These are phyloP conservation scores for Chlamydomonas urium DNA, from an alignment of 139 green algal species.

Conservation along the genomic window DNA sequence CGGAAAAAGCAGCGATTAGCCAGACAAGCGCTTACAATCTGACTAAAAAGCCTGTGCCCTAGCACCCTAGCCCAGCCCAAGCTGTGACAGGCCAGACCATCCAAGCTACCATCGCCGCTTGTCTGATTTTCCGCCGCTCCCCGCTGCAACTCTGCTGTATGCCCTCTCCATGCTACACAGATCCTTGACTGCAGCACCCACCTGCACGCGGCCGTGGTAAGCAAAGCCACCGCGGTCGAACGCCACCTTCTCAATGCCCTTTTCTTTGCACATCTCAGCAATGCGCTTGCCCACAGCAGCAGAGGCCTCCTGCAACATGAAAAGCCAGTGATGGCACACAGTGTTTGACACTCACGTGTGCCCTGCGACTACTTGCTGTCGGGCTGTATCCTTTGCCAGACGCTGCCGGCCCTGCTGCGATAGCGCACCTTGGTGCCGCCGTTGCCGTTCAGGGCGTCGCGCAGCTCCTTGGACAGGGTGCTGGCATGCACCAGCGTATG, in stretches of 20 bases:
- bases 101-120: no score
- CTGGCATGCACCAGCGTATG: constrained; percentile 79
- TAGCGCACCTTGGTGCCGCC: constrained; percentile 28
- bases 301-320: constrained; percentile 55
- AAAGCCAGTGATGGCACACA: no score
- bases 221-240: constrained; percentile 94
- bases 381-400: no score
- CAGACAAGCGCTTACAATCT: not conserved
- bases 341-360: no score
- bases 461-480: constrained; percentile 69
- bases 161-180: not conserved
- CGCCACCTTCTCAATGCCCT: constrained; percentile 79
- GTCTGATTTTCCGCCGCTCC: no score
- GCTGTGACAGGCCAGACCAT: no score
- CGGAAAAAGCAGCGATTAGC: not conserved
- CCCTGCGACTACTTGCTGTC: no score
- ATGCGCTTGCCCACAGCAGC: constrained; percentile 84
- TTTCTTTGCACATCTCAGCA: constrained; percentile 75
- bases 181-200: constrained; percentile 13
- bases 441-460: constrained; percentile 32
- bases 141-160: not conserved
- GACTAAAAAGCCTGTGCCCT: not conserved
- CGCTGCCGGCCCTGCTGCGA: no score
- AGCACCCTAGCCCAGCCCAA: not conserved
- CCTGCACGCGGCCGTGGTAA: constrained; percentile 93